Percentiles rank a stretch among this genome's conserved stretches.
phyloP scores from a whole-genome alignment of 345 rosid species.

The Capsella bursapastoris region DNA sequence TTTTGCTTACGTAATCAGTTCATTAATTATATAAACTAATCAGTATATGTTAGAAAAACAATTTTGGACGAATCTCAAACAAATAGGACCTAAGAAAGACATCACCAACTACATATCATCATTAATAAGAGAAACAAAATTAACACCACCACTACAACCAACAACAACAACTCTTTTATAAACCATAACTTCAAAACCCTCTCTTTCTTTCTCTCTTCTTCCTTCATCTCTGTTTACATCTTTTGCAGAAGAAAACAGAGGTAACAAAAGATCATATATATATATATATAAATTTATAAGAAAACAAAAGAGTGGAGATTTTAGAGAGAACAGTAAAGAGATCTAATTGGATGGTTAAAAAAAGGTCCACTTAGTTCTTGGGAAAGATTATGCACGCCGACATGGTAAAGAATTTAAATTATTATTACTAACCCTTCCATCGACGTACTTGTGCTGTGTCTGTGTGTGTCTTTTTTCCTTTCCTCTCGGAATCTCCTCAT shows the following conservation, averaged over 20 bases:
- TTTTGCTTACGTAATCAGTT: slow-evolving; percentile 42
- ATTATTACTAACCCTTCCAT: slow-evolving; percentile 23
- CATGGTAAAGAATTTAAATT: slow-evolving; percentile 35
- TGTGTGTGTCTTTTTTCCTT: slow-evolving; percentile 11
- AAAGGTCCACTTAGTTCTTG: slow-evolving; percentile 49
- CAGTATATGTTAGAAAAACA: not conserved
- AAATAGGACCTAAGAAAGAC: slow-evolving; percentile 21
- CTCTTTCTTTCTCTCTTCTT: not conserved
- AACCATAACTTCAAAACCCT: slow-evolving; percentile 18
- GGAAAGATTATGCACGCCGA: slow-evolving; percentile 52
- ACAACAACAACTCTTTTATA: slow-evolving; percentile 6
- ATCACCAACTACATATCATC: slow-evolving; percentile 43
- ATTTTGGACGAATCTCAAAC: slow-evolving; percentile 35
- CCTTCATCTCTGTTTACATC: not conserved
- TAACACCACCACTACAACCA: not conserved
- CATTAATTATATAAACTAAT: not conserved
- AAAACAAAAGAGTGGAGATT: slow-evolving; percentile 14
- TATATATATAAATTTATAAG: too few relatives aligned
- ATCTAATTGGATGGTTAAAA: slow-evolving; percentile 41
- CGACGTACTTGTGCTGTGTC: slow-evolving; percentile 36
- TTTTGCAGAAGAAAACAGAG: slow-evolving; percentile 36
- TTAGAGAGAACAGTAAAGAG: slow-evolving; percentile 31
- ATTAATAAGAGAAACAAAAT: slow-evolving; percentile 28
- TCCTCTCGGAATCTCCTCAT: slow-evolving; percentile 19
- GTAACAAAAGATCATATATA: slow-evolving; percentile 19